Percentiles rank a stretch among this genome's conserved stretches.
Evolutionary conservation across 352 stramenopile genomes (phyloP).

Genomic region (Pythium dissotocum): DNA sequence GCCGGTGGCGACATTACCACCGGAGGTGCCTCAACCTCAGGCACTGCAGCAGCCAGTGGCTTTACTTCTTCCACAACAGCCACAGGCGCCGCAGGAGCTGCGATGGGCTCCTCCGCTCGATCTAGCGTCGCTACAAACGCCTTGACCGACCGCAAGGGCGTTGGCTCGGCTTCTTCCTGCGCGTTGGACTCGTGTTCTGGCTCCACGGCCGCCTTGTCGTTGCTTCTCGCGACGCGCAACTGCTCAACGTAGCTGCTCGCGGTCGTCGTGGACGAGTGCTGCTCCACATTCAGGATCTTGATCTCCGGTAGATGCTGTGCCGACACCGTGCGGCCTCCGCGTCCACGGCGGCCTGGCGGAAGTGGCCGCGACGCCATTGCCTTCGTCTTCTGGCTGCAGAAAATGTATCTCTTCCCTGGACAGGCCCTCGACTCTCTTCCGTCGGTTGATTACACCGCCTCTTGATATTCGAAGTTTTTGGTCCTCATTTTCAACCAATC

Average conservation of each 20-base stretch:
- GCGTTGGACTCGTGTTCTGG: slow-evolving; percentile 24
- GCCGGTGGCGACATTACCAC: neutral
- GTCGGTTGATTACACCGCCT: slow-evolving; percentile 1
- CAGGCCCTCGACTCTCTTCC: neutral
- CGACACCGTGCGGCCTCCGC: slow-evolving; percentile 24
- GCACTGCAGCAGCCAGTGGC: neutral
- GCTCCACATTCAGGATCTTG: slow-evolving; percentile 25
- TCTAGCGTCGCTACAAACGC: slow-evolving; percentile 24
- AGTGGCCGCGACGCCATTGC: slow-evolving; percentile 47
- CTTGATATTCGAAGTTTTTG: slow-evolving; percentile 5
- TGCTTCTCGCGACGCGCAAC: slow-evolving; percentile 7
- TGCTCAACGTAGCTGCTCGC: slow-evolving; percentile 17
- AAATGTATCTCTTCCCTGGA: neutral
- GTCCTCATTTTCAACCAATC: slow-evolving; percentile 2
- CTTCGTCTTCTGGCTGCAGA: neutral
- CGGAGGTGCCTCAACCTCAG: neutral
- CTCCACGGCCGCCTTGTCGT: neutral
- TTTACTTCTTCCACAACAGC: neutral
- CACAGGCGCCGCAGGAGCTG: neutral
- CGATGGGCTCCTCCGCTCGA: neutral
- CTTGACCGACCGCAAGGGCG: slow-evolving; percentile 22
- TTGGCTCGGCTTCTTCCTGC: slow-evolving; percentile 6
- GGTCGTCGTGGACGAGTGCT: neutral
- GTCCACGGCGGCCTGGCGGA: slow-evolving; percentile 30
- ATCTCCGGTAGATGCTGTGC: slow-evolving; percentile 29